Conservation (phyloP, 2,329 filamentous ascomycete species). For the Verticillium longisporum region DNA sequence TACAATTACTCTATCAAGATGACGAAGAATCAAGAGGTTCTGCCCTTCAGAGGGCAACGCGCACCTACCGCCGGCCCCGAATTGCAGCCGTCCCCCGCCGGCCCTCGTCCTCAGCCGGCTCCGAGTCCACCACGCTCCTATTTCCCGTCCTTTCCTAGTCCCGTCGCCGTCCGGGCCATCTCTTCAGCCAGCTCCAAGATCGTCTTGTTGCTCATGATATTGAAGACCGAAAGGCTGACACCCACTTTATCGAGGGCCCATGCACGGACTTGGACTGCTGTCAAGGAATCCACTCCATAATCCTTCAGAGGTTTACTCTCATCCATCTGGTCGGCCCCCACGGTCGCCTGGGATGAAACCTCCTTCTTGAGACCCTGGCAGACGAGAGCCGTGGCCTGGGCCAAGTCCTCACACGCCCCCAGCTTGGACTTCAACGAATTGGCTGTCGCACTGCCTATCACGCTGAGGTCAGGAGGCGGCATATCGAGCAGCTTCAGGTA, state of each 20-base stretch:
- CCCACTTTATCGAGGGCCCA: conserved; percentile 39
- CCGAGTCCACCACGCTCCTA: no score
- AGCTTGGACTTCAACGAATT: conserved; percentile 25
- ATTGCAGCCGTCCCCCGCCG: no score
- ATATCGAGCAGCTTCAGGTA: conserved; percentile 42
- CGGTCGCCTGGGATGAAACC: conserved; percentile 19
- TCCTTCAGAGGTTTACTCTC: conserved; percentile 28
- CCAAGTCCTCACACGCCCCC: conserved; percentile 17
- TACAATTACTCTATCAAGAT: no score
- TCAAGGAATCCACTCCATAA: conserved; percentile 46
- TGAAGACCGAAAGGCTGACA: conserved; percentile 38
- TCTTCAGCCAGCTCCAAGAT: conserved; percentile 27
- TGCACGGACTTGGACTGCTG: conserved; percentile 44
- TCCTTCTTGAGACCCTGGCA: conserved; percentile 28
- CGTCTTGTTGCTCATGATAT: conserved; percentile 36
- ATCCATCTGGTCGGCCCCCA: conserved; percentile 37
- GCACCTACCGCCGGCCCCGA: neutral
- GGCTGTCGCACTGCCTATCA: conserved; percentile 3
- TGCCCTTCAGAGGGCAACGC: no score
- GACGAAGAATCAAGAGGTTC: no score
- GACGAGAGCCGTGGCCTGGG: conserved; percentile 25
- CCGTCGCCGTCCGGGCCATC: conserved; percentile 23
- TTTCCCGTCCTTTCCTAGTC: neutral
- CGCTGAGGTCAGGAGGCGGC: conserved; percentile 20
- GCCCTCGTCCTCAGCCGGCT: no score